These are phyloP conservation scores for Thielaviopsis euricoi DNA, from an alignment of 2,329 filamentous ascomycete genomes.

Conservation along the genomic window DNA sequence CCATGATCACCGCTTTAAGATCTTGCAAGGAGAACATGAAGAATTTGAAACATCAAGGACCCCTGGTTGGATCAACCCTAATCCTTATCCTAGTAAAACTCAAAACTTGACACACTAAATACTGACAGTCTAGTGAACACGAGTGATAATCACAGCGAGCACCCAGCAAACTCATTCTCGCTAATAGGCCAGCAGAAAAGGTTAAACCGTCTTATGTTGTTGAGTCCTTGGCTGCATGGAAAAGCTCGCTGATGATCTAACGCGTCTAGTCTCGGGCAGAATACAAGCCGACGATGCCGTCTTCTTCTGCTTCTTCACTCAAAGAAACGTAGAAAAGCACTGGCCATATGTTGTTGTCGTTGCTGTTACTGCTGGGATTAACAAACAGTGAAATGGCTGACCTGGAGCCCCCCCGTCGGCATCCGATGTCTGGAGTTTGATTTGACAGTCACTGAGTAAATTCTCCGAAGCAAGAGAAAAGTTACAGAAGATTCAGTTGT, in stretches of 20 bases:
- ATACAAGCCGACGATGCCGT: not conserved
- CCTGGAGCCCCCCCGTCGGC: no score
- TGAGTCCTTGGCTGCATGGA: not conserved
- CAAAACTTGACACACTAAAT: not conserved
- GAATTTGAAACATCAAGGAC: not conserved
- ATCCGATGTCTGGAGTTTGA: not conserved
- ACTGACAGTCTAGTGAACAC: not conserved
- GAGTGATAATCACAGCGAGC: not conserved
- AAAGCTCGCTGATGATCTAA: not conserved
- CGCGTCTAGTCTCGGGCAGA: not conserved
- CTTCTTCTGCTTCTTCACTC: not conserved
- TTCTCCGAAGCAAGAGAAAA: conserved; percentile 2
- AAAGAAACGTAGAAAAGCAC: no score
- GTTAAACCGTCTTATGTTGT: not conserved
- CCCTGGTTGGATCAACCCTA: not conserved
- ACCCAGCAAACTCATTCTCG: no score
- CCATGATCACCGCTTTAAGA: not conserved
- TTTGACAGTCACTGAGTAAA: not conserved
- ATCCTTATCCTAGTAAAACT: not conserved
- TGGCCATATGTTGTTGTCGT: no score
- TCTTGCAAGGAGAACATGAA: not conserved
- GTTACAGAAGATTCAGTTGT: not conserved
- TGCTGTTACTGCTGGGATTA: no score
- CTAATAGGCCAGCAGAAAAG: not conserved
- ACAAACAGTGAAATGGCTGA: not conserved